phyloP scores from a whole-genome alignment of 2,329 filamentous ascomycete genomes.

The Fusarium mexicanum region DNA sequence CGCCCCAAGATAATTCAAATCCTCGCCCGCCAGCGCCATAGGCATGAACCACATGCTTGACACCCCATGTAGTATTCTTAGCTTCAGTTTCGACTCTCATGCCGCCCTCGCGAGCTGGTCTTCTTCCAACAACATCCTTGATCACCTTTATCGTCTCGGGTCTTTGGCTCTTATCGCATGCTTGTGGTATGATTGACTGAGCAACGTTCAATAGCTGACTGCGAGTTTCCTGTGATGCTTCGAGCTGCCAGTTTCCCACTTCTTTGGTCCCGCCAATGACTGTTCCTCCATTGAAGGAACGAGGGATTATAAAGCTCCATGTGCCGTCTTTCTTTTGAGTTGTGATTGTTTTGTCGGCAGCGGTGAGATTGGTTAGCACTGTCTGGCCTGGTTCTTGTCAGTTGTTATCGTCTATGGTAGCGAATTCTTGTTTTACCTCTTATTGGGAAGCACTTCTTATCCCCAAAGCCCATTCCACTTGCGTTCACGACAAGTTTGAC shows the following conservation, averaged over 20 bases:
- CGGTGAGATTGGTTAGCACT: constrained; percentile 50
- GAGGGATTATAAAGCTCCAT: constrained; percentile 71
- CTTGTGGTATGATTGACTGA: constrained; percentile 17
- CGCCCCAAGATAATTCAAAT: constrained; percentile 69
- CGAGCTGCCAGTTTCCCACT: constrained; percentile 62
- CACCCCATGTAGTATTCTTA: neutral
- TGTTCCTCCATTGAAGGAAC: constrained; percentile 69
- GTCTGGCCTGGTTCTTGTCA: constrained; percentile 45
- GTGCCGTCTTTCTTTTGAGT: constrained; percentile 69
- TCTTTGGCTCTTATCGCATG: neutral
- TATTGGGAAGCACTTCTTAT: constrained; percentile 47
- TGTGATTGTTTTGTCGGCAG: constrained; percentile 58
- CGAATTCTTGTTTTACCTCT: constrained; percentile 34
- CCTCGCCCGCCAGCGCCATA: constrained; percentile 71
- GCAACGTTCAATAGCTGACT: constrained; percentile 39
- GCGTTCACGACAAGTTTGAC: constrained; percentile 47
- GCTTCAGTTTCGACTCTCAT: constrained; percentile 53
- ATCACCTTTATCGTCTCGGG: constrained; percentile 45
- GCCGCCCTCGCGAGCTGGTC: constrained; percentile 57
- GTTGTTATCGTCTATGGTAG: fast-evolving
- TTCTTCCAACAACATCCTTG: constrained; percentile 57
- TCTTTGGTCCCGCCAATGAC: constrained; percentile 75
- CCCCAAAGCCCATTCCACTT: constrained; percentile 48
- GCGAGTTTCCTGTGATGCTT: constrained; percentile 59
- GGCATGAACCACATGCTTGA: constrained; percentile 58